Conservation (phyloP, 2,329 filamentous ascomycete species). For the Talaromyces sp. region DNA sequence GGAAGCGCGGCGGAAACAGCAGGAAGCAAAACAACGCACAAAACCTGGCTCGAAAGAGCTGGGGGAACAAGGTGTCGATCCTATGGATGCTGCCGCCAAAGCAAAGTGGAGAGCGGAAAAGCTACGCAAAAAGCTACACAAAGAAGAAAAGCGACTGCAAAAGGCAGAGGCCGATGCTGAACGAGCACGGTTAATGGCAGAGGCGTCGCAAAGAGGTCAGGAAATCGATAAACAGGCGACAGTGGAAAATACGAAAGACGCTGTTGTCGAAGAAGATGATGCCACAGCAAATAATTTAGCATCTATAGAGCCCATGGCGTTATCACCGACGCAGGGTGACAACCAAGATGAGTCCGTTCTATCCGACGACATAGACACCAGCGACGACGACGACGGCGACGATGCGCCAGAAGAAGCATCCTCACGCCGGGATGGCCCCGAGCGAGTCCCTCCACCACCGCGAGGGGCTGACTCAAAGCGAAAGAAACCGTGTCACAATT, state of each 20-base stretch:
- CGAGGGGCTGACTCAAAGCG: conserved; percentile 25
- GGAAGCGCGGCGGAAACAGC: conserved; percentile 15
- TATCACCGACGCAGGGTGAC: conserved; percentile 6
- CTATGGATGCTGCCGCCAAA: conserved; percentile 28
- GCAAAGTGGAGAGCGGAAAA: conserved; percentile 37
- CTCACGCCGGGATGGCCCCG: conserved; percentile 34
- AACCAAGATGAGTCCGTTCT: conserved; percentile 34
- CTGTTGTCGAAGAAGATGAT: neutral
- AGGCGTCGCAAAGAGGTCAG: conserved; percentile 19
- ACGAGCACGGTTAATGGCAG: conserved; percentile 29
- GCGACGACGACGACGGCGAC: conserved; percentile 23
- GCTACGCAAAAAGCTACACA: conserved; percentile 49
- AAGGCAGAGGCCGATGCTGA: conserved; percentile 40
- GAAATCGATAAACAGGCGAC: neutral
- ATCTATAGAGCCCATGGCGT: neutral
- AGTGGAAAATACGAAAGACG: neutral
- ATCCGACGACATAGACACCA: conserved; percentile 15
- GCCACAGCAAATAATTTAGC: neutral
- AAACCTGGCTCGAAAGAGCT: conserved; percentile 19
- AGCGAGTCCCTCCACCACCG: conserved; percentile 32
- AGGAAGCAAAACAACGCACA: conserved; percentile 24
- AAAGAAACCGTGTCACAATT: conserved; percentile 32
- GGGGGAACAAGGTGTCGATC: conserved; percentile 17
- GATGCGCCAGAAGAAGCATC: conserved; percentile 37
- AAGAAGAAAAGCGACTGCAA: conserved; percentile 53